These are phyloP conservation scores for Pseudogymnoascus sp. DNA, from an alignment of 2,329 filamentous ascomycete genomes.

Conservation along the genomic window DNA sequence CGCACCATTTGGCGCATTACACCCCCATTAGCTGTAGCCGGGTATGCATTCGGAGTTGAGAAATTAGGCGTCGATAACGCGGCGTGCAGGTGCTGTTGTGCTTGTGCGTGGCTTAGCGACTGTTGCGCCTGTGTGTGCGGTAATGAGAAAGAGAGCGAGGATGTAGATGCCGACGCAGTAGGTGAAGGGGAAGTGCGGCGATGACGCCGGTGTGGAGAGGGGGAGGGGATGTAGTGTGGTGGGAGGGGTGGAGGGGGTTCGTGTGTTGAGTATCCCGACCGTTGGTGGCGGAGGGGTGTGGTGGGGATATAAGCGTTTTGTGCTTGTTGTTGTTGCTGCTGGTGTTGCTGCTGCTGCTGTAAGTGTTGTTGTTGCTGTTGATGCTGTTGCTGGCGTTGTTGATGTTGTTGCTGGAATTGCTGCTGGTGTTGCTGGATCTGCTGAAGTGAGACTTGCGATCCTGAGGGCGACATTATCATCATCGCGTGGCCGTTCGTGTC, in stretches of 20 bases:
- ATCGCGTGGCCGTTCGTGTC: not conserved
- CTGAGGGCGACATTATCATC: not conserved
- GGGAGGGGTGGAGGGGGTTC: constrained; percentile 1
- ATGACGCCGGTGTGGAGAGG: not conserved
- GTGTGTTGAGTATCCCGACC: constrained; percentile 15
- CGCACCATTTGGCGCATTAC: not conserved
- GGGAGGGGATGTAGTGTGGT: not conserved
- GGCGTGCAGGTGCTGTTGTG: not conserved
- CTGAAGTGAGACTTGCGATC: not conserved
- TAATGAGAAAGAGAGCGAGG: constrained; percentile 15
- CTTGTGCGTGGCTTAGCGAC: not conserved
- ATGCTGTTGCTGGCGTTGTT: not conserved
- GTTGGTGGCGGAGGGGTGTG: constrained; percentile 11
- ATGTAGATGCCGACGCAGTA: not conserved
- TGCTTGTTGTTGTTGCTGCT: constrained; percentile 14
- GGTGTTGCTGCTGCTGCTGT: too few species aligned
- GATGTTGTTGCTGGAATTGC: constrained; percentile 2
- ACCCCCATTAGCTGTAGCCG: not conserved
- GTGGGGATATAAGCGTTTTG: constrained; percentile 9
- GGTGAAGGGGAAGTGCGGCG: not conserved
- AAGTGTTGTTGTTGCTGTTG: not conserved
- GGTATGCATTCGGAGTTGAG: constrained; percentile 13
- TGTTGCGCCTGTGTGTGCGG: constrained; percentile 19
- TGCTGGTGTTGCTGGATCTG: not conserved
- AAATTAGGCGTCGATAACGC: constrained; percentile 10